Conservation (phyloP, 495 filamentous ascomycete genomes). For the Penicilliopsis zonata region DNA sequence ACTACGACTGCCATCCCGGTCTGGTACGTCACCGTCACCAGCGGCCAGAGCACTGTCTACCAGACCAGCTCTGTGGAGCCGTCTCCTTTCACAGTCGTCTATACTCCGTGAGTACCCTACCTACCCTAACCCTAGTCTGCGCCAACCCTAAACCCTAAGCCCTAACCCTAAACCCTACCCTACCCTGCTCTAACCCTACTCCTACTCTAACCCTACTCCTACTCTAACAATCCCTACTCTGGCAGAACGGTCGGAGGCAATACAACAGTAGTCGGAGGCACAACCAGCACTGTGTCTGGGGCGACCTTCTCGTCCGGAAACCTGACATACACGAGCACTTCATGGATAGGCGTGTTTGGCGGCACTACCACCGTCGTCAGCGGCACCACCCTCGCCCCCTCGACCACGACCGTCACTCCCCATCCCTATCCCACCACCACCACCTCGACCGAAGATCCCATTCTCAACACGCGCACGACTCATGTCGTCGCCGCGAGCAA, state of each 20-base stretch:
- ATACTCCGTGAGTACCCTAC: not conserved
- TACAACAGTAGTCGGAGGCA: not conserved
- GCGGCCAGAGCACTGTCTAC: not conserved
- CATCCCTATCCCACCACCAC: slow-evolving; percentile 1
- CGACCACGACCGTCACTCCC: slow-evolving; percentile 1
- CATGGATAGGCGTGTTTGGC: not conserved
- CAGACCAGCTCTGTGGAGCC: slow-evolving; percentile 2
- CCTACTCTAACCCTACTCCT: not conserved
- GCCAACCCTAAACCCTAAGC: no score
- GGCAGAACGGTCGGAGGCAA: not conserved
- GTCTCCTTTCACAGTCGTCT: not conserved
- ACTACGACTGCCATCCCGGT: slow-evolving; percentile 1
- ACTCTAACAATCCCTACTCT: not conserved
- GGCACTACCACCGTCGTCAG: not conserved
- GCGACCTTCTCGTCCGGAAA: not conserved
- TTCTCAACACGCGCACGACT: slow-evolving; percentile 1
- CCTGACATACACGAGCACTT: not conserved
- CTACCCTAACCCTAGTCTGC: not conserved
- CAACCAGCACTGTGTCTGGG: not conserved
- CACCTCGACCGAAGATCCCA: not conserved
- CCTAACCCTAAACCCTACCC: not conserved
- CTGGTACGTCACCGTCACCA: slow-evolving; percentile 1
- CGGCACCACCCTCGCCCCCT: not conserved
- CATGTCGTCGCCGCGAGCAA: no score
- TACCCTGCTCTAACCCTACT: not conserved